Base-by-base conservation (phyloP, 2,329 filamentous ascomycete genomes). In the Nothomitra cinnamomea region DNA sequence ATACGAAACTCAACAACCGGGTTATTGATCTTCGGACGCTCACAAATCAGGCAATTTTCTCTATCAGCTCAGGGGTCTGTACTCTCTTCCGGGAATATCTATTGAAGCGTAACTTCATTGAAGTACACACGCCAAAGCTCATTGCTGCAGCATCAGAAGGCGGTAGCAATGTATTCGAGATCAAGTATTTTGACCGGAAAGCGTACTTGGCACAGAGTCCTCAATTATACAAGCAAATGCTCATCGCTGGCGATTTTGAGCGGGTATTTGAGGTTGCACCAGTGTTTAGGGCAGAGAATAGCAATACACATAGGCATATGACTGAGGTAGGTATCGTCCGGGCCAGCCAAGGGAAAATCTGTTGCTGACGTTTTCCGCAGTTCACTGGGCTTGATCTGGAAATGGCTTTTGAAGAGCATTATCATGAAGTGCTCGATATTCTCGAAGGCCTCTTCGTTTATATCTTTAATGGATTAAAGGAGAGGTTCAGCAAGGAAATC, bases 111-210 rank as follows among this genome's bases (percentile, higher is more conserved):
- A 78, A 80, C 53, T 94, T 95, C 67, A 80, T 83, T 58, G 79
- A 86, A 66, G 88, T 95, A 63, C 87, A 95, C 66, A 85, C 89
- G 1, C 88, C 92, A 8, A 90, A 88, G 66, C 74, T 98, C 43
- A 86, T 94, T 54, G 89, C 84, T 51, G 85, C 90, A 13, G 85
- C 92, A 3, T 92, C 87, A 2, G 92, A 98, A 70, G 90, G 92
- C 62, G 92, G 92, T 59, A 82, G 82, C 60, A 94, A 90, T 65
- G 90, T 96, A 41, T 96, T 98, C 68, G 77, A 83, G 61, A 74
- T 96, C 60, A 82, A 83, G 43, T 96, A 96, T 70, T 96, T 96
- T 67, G 86, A 84, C 60, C 79, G 83, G 63, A 79, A 83, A 59
- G 90, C 87, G 1, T 92, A 74, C 65, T 74, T 92, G 19, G 86